Percentiles rank a stretch among this genome's conserved stretches.
Evolutionary conservation across 768 basidiomycete species (phyloP).

Genomic region (Peribolospora kevripleyi): DNA sequence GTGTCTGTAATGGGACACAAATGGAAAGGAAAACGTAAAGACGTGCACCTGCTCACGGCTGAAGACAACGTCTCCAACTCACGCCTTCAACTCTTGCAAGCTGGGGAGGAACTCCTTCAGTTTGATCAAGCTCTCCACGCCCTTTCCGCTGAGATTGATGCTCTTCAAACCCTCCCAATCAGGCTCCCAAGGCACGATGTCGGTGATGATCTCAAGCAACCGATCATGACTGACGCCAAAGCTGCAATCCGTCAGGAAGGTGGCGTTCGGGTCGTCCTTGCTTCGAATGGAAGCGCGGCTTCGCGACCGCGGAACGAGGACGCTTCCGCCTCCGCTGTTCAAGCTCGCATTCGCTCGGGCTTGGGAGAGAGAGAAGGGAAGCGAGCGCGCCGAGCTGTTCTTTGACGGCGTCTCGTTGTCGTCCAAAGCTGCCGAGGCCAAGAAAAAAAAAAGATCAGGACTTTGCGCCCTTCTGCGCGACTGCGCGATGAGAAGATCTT

Average conservation of each 20-base stretch:
- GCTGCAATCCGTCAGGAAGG: conserved; percentile 85
- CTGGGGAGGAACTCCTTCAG: conserved; percentile 55
- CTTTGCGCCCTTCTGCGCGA: too few species aligned
- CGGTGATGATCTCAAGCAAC: conserved; percentile 75
- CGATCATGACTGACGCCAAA: conserved; percentile 83
- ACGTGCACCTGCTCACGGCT: conserved; percentile 44
- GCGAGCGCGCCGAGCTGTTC: too few species aligned
- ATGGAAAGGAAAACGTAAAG: conserved; percentile 10
- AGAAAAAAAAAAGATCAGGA: too few species aligned
- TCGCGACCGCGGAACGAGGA: too few species aligned
- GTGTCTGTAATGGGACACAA: conserved; percentile 9
- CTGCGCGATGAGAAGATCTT: too few species aligned
- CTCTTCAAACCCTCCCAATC: conserved; percentile 60
- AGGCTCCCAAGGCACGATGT: conserved; percentile 80
- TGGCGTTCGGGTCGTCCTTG: conserved; percentile 23
- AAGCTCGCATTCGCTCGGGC: not conserved
- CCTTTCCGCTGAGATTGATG: conserved; percentile 50
- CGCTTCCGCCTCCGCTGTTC: not conserved
- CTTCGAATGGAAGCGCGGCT: not conserved
- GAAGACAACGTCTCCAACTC: conserved; percentile 47
- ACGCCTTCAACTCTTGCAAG: conserved; percentile 33
- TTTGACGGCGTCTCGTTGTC: too few species aligned
- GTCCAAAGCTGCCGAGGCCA: too few species aligned
- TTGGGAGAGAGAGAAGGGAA: too few species aligned
- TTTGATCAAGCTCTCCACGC: conserved; percentile 54